Evolutionary conservation across 805 yeast genomes (phyloP).

Genomic region (Peterozyma toletana): DNA sequence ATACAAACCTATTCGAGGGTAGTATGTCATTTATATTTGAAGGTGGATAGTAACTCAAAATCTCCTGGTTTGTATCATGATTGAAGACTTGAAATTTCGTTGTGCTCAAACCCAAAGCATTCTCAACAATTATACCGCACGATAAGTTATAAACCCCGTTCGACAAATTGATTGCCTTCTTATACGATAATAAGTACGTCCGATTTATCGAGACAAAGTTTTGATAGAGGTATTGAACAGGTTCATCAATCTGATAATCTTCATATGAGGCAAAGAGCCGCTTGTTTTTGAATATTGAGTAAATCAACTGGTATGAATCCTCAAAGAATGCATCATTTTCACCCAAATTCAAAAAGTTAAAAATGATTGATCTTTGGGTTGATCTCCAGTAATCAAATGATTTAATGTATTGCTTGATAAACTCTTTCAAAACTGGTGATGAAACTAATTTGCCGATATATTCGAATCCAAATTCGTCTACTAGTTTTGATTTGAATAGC

Average conservation of each 20-base stretch:
- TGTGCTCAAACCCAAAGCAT: slow-evolving; percentile 51
- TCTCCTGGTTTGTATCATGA: slow-evolving; percentile 18
- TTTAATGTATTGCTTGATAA: slow-evolving; percentile 19
- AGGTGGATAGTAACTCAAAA: slow-evolving; percentile 46
- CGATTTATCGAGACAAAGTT: slow-evolving; percentile 41
- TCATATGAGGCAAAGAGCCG: slow-evolving; percentile 41
- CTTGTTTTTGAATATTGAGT: slow-evolving; percentile 41
- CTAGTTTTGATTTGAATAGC: slow-evolving; percentile 29
- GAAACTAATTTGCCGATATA: slow-evolving; percentile 16
- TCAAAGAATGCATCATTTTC: slow-evolving; percentile 25
- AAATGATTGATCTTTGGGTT: slow-evolving; percentile 16
- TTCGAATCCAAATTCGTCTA: slow-evolving; percentile 19
- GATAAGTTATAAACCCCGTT: slow-evolving; percentile 45
- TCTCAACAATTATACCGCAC: slow-evolving; percentile 44
- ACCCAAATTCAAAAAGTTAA: slow-evolving; percentile 13
- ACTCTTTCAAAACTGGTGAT: slow-evolving; percentile 14
- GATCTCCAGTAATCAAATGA: slow-evolving; percentile 29
- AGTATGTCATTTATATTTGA: slow-evolving; percentile 48
- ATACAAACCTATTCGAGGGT: slow-evolving; percentile 43
- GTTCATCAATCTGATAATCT: slow-evolving; percentile 36
- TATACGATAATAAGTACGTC: slow-evolving; percentile 40
- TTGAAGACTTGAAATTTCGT: slow-evolving; percentile 40
- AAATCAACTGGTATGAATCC: slow-evolving; percentile 52
- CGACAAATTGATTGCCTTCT: slow-evolving; percentile 35
- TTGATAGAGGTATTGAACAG: slow-evolving; percentile 32